These are phyloP conservation scores for Carnegiea gigantea DNA, from an alignment of 179 eudicot species.

Conservation along the genomic window DNA sequence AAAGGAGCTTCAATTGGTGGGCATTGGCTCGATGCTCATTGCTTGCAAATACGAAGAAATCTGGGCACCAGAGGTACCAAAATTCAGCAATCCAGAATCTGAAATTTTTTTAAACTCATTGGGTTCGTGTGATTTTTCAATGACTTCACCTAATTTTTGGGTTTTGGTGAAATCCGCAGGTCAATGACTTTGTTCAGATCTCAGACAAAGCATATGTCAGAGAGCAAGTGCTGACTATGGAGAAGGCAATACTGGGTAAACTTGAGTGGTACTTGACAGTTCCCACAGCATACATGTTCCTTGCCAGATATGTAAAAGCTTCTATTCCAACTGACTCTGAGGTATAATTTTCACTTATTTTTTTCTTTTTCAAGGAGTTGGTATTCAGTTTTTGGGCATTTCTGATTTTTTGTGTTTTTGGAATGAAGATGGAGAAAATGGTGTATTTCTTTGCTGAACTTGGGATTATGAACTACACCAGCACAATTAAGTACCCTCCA, in stretches of 20 bases:
- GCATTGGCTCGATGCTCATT: constrained; percentile 70
- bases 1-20: constrained; percentile 78
- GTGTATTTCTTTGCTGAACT: constrained; percentile 67
- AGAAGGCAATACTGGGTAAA: constrained; percentile 64
- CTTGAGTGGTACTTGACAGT: constrained; percentile 75
- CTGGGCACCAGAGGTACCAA: constrained; percentile 73
- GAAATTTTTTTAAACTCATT: not conserved
- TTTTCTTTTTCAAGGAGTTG: not conserved
- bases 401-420: not conserved
- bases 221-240: constrained; percentile 66
- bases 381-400: not conserved
- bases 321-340: constrained; percentile 52
- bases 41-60: constrained; percentile 95
- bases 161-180: constrained; percentile 30
- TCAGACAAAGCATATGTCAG: constrained; percentile 75
- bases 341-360: constrained; percentile 25
- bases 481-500: constrained; percentile 47
- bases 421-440: constrained; percentile 66
- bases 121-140: not conserved
- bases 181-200: constrained; percentile 65
- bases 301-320: constrained; percentile 67
- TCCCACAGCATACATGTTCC: constrained; percentile 80
- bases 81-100: not conserved
- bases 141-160: not conserved
- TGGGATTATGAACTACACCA: constrained; percentile 56